These are phyloP conservation scores for Sparassis latifolia DNA, from an alignment of 1,284 basidiomycete genomes.

Conservation along the genomic window DNA sequence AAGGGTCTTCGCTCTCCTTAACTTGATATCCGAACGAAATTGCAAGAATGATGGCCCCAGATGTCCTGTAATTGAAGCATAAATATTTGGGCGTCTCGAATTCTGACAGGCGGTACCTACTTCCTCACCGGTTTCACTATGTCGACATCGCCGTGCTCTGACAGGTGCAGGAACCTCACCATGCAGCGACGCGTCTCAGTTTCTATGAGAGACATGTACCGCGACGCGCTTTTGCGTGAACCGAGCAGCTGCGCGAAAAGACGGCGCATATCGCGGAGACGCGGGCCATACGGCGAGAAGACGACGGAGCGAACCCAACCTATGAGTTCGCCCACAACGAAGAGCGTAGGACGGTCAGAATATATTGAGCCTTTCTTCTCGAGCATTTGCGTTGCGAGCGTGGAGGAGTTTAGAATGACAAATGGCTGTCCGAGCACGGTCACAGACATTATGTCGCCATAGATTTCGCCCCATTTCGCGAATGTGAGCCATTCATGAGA, in stretches of 20 bases:
- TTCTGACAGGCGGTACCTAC: conserved; percentile 27
- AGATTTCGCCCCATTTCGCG: conserved; percentile 22
- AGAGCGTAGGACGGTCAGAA: conserved; percentile 52
- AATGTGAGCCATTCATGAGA: conserved; percentile 21
- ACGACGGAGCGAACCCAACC: conserved; percentile 60
- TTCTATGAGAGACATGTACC: conserved; percentile 42
- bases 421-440: conserved; percentile 55
- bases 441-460: conserved; percentile 45
- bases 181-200: conserved; percentile 49
- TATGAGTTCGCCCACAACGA: conserved; percentile 39
- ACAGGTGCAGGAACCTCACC: conserved; percentile 44
- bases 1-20: conserved; percentile 4
- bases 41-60: conserved; percentile 3
- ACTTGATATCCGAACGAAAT: conserved; percentile 6
- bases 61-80: neutral
- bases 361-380: conserved; percentile 63
- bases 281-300: conserved; percentile 53
- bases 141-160: conserved; percentile 34
- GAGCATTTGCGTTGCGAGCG: conserved; percentile 50
- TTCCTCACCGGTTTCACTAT: conserved; percentile 42
- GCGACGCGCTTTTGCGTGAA: conserved; percentile 37
- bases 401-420: conserved; percentile 51
- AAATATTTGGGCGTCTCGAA: neutral
- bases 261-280: conserved; percentile 52
- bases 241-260: conserved; percentile 52